Conservation (phyloP, 345 rosid genomes). For the Murraya koenigii region DNA sequence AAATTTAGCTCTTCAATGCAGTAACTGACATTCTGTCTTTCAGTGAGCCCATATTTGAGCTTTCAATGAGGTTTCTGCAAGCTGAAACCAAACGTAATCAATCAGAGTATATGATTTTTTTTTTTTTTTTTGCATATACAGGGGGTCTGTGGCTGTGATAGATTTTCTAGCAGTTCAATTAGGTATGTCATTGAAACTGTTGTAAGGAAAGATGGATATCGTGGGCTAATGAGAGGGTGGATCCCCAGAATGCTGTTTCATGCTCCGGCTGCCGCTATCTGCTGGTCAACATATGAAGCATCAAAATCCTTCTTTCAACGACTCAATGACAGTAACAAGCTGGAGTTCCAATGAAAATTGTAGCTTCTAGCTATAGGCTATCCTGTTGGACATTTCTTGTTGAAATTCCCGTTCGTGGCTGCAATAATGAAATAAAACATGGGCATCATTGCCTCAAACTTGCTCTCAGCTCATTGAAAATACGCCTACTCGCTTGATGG, state of each 20-base stretch:
- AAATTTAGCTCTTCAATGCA: not conserved
- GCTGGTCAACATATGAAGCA: slow-evolving; percentile 76
- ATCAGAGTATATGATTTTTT: not conserved
- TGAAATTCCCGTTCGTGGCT: not conserved
- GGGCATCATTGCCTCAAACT: not conserved
- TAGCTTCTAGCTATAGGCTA: not conserved
- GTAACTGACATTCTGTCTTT: not conserved
- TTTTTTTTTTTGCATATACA: slow-evolving; percentile 4
- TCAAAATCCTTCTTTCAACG: slow-evolving; percentile 53
- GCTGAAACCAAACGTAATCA: not conserved
- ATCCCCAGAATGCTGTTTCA: slow-evolving; percentile 68
- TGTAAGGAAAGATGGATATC: slow-evolving; percentile 52
- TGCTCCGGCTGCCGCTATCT: slow-evolving; percentile 75
- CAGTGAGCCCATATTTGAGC: not conserved
- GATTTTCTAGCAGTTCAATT: slow-evolving; percentile 36
- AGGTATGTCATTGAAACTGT: slow-evolving; percentile 43
- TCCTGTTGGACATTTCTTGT: not conserved
- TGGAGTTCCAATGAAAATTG: not conserved
- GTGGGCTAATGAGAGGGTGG: slow-evolving; percentile 71
- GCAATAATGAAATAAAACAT: not conserved
- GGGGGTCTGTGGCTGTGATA: slow-evolving; percentile 51
- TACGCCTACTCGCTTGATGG: not conserved
- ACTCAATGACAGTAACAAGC: slow-evolving; percentile 17
- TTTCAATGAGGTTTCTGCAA: not conserved
- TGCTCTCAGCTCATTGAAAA: not conserved